Conservation (phyloP, 495 filamentous ascomycete species). For the Aspergillus hancockii region DNA sequence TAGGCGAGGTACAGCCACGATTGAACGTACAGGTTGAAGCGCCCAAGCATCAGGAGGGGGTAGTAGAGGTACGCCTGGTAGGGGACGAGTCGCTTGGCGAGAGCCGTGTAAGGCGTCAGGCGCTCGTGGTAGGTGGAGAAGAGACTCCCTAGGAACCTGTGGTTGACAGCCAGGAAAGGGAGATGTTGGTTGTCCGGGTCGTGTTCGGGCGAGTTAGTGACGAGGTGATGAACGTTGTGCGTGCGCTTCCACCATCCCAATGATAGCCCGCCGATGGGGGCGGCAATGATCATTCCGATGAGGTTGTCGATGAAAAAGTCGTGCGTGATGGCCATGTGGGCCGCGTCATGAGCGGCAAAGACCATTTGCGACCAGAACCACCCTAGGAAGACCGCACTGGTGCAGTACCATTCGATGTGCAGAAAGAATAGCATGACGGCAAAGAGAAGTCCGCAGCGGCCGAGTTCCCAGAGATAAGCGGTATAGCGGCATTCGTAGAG, state of each 20-base stretch:
- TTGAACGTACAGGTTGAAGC: slow-evolving; percentile 86
- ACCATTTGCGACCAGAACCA: slow-evolving; percentile 94
- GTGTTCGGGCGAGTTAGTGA: slow-evolving; percentile 97
- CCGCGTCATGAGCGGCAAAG: slow-evolving; percentile 94
- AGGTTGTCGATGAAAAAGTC: slow-evolving; percentile 76
- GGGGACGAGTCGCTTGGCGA: slow-evolving; percentile 68
- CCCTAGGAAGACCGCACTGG: slow-evolving; percentile 76
- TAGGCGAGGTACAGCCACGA: slow-evolving; percentile 79
- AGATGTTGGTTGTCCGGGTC: slow-evolving; percentile 97
- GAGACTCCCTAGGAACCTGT: slow-evolving; percentile 75
- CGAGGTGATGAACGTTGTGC: slow-evolving; percentile 97
- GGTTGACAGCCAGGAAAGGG: slow-evolving; percentile 91
- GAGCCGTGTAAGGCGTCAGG: slow-evolving; percentile 78
- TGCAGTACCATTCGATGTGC: slow-evolving; percentile 68
- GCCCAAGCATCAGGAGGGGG: slow-evolving; percentile 74
- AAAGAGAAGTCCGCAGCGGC: slow-evolving; percentile 76
- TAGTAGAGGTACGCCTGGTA: slow-evolving; percentile 88
- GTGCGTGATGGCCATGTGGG: slow-evolving; percentile 97
- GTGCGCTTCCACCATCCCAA: slow-evolving; percentile 96
- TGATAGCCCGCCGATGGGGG: slow-evolving; percentile 85
- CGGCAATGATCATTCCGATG: slow-evolving; percentile 88
- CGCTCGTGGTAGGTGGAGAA: slow-evolving; percentile 87
- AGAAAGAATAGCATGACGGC: slow-evolving; percentile 63
- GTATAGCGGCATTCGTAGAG: slow-evolving; percentile 86
- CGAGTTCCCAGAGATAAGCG: slow-evolving; percentile 73